Evolutionary conservation across 2,329 filamentous ascomycete genomes (phyloP), one percentile per base, ranked within the genome.

Genomic region (Epichloe sp.): DNA sequence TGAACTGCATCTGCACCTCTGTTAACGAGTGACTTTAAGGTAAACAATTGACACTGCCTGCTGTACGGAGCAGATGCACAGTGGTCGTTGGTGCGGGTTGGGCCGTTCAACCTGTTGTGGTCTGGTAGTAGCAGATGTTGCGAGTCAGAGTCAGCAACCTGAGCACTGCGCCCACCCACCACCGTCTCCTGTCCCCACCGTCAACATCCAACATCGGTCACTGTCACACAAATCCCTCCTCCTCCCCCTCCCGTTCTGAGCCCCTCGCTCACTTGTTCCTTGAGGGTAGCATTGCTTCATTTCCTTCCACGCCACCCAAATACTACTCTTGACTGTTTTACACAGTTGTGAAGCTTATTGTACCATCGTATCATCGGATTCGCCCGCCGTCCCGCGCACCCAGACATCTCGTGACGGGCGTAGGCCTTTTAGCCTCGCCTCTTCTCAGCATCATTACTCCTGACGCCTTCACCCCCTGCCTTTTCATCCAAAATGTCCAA

Each of bases 401-500:
- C 8, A 31, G 26, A 31, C 19, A 50, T 48, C 48, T 51, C 50
- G 45, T 51, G 44, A 48, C 54, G 53, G 49, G 51, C 41, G 21
- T 47, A 35, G 15, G 50, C 31, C 46, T 37, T 44, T 47, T 7
- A 42, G 41, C 21, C 43, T 47, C 37, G 31, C 36, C 10, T 31
- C 31, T 11, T 11, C 23, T 54, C 43, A 31, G 35, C 53, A 26
- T 56, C 37, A 34, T 31, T 48, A 40, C 42, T 49, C 34, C 50
- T 48, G 44, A 46, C 40, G 43, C 44, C 45, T 49, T 35, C 48
- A 44, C 50, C 50, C 50, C 50, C 51, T 54, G 47, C 53, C 45
- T 44, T 51, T 54, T 46, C 47, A 45, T 45, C 37, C 59, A 69
- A 60, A 63, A 80, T 79, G 76, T 79, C 77, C 59, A 79, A 78